These are phyloP conservation scores for Epichloe hybrida DNA, from an alignment of 2,329 filamentous ascomycete species.

Conservation along the genomic window DNA sequence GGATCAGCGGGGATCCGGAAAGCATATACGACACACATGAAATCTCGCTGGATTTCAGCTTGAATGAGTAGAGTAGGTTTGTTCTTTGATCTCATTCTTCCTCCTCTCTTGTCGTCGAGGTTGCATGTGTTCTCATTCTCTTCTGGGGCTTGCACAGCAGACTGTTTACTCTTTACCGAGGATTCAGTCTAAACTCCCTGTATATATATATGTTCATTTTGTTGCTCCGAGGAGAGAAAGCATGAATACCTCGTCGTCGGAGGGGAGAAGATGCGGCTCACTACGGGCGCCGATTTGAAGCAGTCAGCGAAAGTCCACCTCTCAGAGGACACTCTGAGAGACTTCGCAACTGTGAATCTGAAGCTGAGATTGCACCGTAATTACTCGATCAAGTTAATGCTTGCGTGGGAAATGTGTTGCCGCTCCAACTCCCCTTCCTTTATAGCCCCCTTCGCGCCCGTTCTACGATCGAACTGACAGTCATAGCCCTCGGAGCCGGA, in stretches of 20 bases:
- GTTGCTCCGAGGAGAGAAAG: background rate
- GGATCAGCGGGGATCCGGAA: background rate
- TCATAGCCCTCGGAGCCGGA: constrained; percentile 64
- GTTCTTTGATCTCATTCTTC: constrained; percentile 24
- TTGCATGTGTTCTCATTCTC: background rate
- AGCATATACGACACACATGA: background rate
- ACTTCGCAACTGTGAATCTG: constrained; percentile 27
- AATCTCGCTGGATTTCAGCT: background rate
- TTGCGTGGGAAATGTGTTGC: constrained; percentile 97
- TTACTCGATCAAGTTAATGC: constrained; percentile 98
- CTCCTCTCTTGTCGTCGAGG: constrained; percentile 10
- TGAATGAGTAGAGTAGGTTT: constrained; percentile 24
- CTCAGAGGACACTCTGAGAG: constrained; percentile 4
- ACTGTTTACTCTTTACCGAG: background rate
- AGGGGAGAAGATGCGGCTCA: constrained; percentile 48
- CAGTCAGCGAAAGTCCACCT: constrained; percentile 38
- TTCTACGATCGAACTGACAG: constrained; percentile 25
- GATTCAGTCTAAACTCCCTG: too few species aligned
- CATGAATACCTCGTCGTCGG: constrained; percentile 2
- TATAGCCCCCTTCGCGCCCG: constrained; percentile 14
- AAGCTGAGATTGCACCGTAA: constrained; percentile 94
- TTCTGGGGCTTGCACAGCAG: background rate
- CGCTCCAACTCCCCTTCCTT: constrained; percentile 43
- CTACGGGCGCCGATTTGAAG: constrained; percentile 69
- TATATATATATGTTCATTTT: background rate